These are phyloP conservation scores for Manihot esculenta DNA, from an alignment of 441 rosid genomes.

Conservation along the genomic window DNA sequence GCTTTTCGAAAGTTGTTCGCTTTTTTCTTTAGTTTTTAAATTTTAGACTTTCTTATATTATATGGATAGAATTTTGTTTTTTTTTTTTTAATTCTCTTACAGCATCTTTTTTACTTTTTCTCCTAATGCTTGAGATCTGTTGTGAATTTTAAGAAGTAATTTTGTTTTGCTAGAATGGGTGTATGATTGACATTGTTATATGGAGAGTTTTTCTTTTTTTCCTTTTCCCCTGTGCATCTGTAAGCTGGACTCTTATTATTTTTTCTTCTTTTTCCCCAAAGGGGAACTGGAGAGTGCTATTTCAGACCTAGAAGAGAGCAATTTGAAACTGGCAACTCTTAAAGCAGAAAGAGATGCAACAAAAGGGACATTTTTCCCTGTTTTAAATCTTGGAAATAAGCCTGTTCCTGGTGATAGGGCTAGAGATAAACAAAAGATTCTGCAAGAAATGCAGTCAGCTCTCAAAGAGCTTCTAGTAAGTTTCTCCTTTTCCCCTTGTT, in stretches of 20 bases:
- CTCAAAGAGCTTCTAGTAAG: conserved; percentile 71
- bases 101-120: background rate
- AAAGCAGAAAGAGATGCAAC: conserved; percentile 89
- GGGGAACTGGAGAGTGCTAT: conserved; percentile 74
- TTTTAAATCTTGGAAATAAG: conserved; percentile 63
- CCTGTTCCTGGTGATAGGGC: conserved; percentile 58
- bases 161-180: background rate
- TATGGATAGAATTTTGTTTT: background rate
- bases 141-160: background rate
- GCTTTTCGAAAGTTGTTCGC: background rate
- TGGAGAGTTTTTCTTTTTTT: background rate
- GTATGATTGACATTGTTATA: background rate
- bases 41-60: background rate
- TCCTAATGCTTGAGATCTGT: background rate
- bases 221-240: background rate
- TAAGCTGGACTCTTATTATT: conserved; percentile 13
- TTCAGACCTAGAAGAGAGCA: conserved; percentile 66
- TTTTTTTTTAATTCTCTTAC: background rate
- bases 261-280: conserved; percentile 34
- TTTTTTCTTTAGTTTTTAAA: background rate
- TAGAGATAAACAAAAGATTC: conserved; percentile 70
- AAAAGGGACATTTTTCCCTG: conserved; percentile 76
- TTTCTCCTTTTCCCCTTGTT: conserved; percentile 18
- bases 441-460: conserved; percentile 75
- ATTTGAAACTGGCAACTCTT: conserved; percentile 63